These are phyloP conservation scores for Sergeia podlipaevii DNA, from an alignment of 208 protist species.

Conservation along the genomic window DNA sequence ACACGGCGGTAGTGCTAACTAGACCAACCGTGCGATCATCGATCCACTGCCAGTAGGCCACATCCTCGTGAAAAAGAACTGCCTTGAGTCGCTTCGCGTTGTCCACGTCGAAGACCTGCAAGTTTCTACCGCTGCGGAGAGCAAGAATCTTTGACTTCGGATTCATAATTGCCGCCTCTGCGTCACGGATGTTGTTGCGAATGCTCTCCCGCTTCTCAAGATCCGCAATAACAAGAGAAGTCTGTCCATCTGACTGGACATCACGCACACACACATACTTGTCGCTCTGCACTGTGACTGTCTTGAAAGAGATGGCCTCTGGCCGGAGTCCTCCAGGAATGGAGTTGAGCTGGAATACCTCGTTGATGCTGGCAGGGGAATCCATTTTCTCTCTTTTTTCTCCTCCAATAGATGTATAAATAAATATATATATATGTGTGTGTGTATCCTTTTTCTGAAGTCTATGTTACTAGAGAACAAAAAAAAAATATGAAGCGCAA, in stretches of 20 bases:
- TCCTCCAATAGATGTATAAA: neutral
- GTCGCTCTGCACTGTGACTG: constrained; percentile 97
- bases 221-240: constrained; percentile 92
- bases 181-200: constrained; percentile 96
- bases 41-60: constrained; percentile 98
- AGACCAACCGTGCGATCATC: constrained; percentile 93
- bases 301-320: constrained; percentile 94
- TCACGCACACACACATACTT: constrained; percentile 98
- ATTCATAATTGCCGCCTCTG: constrained; percentile 99
- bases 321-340: constrained; percentile 91
- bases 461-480: neutral
- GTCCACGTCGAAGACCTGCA: constrained; percentile 99
- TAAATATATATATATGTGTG: constrained; percentile 6
- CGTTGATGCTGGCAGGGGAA: constrained; percentile 32
- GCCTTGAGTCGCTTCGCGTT: constrained; percentile 96
- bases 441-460: constrained; percentile 4
- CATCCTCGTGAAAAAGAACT: constrained; percentile 89
- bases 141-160: constrained; percentile 96
- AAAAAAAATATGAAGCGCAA: neutral
- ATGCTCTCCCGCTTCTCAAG: constrained; percentile 95
- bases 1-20: constrained; percentile 94
- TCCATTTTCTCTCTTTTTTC: constrained; percentile 33
- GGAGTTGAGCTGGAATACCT: constrained; percentile 87
- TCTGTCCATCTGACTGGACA: constrained; percentile 75
- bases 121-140: constrained; percentile 92